phyloP scores from a whole-genome alignment of 768 basidiomycete species.

The Clitopilus hobsonii region DNA sequence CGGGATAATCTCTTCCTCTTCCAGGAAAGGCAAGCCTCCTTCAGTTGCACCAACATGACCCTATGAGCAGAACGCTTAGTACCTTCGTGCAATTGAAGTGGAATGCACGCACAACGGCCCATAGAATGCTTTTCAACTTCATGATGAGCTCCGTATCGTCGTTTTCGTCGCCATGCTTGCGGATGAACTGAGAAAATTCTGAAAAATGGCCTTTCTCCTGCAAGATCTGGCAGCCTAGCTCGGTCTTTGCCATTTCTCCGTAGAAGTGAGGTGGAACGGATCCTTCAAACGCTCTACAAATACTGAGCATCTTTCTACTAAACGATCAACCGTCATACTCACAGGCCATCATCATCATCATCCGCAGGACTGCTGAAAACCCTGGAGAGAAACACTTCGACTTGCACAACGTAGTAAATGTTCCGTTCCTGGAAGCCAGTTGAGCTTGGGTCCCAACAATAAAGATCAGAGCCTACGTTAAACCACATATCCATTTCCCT shows the following conservation, averaged over 20 bases:
- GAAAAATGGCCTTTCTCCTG: conserved; percentile 87
- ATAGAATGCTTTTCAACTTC: conserved; percentile 91
- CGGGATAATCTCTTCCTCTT: conserved; percentile 93
- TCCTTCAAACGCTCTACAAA: conserved; percentile 68
- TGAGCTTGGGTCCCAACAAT: not conserved
- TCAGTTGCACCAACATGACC: conserved; percentile 91
- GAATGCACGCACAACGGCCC: conserved; percentile 79
- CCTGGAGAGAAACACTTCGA: conserved; percentile 86
- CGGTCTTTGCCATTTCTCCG: conserved; percentile 96
- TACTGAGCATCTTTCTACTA: conserved; percentile 1
- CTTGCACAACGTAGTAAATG: conserved; percentile 86
- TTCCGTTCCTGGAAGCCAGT: conserved; percentile 72
- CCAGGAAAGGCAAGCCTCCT: conserved; percentile 90
- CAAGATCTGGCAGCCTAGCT: conserved; percentile 87
- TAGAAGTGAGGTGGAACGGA: conserved; percentile 95
- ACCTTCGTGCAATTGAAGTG: not conserved
- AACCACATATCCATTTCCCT: conserved; percentile 97
- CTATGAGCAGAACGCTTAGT: conserved; percentile 33
- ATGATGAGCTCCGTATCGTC: conserved; percentile 80
- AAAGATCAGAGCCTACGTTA: conserved; percentile 49
- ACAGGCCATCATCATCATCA: conserved; percentile 65
- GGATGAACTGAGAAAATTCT: conserved; percentile 88
- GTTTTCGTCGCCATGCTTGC: conserved; percentile 80
- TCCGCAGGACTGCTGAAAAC: conserved; percentile 62
- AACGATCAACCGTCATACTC: conserved; percentile 13